Evolutionary conservation across 1,139 yeast species (phyloP), one percentile per base, ranked within the genome.

Genomic region (Yamadazyma pseudoaaseri): DNA sequence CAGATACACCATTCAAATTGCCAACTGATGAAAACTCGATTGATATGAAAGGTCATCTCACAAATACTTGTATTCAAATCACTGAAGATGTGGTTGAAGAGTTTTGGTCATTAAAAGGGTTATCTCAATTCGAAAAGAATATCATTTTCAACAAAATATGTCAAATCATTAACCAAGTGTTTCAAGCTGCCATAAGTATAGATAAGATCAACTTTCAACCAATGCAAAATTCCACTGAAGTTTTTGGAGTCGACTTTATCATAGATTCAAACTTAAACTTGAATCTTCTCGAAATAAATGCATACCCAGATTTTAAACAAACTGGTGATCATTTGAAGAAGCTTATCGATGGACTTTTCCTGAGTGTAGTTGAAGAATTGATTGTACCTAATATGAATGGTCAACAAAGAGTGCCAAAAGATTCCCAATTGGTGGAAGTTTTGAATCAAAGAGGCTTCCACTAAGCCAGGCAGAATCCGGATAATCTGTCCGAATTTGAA

Each of bases 261-360:
- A 85, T 92, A 6, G 80, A 79, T 44, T 65, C 62, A 2, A 65
- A 78, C 27, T 55, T 58, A 20, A 52, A 65, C 7, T 92, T 85
- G 3, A 68, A 68, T 30, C 57, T 92, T 27, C 62, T 92, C 25
- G 98, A 92, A 56, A 86, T 89, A 30, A 92, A 92, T 53, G 83
- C 97, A 7, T 92, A 84, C 54, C 98, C 98, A 1, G 98, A 92
- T 54, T 92, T 92, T 61, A 89, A 89, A 53, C 98, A 92, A 59
- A 92, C 97, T 0, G 98, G 98, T 9, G 75, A 65, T 13, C 81
- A 74, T 5, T 67, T 92, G 48, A 84, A 83, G 51, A 65, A 51
- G 1, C 51, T 90, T 17, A 86, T 92, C 20, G 67, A 68, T 45
- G 79, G 70, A 27, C 61, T 84, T 29, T 81, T 83, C 47, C 75